Evolutionary conservation across 2,329 filamentous ascomycete genomes (phyloP).

Genomic region (Emericellopsis cladophorae): DNA sequence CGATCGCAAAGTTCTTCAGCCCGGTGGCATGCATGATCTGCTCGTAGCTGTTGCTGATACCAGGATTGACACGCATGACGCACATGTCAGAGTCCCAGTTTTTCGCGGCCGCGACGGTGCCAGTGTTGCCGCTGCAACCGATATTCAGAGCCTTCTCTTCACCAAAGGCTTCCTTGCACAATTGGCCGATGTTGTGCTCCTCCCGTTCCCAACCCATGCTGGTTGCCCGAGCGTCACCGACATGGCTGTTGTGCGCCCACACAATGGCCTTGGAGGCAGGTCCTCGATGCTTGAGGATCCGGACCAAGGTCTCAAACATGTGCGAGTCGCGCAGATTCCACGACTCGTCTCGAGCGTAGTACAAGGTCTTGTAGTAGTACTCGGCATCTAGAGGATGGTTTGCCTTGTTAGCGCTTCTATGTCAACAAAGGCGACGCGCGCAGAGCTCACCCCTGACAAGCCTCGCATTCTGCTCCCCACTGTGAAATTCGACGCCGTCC

Average conservation of each 20-base stretch:
- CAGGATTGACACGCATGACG: constrained; percentile 32
- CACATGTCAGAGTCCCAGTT: constrained; percentile 37
- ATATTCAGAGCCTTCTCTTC: constrained; percentile 3
- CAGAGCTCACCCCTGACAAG: constrained; percentile 20
- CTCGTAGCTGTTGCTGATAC: constrained; percentile 33
- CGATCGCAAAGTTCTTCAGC: constrained; percentile 28
- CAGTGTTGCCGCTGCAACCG: constrained; percentile 34
- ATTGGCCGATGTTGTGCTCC: constrained; percentile 39
- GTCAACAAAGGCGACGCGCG: background rate
- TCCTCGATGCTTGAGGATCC: constrained; percentile 26
- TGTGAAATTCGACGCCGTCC: constrained; percentile 33
- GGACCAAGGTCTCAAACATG: constrained; percentile 34
- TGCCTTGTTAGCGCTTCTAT: background rate
- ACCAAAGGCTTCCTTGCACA: constrained; percentile 31
- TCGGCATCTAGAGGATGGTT: constrained; percentile 26
- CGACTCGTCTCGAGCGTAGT: constrained; percentile 30
- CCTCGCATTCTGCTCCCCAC: constrained; percentile 35
- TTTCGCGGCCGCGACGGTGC: constrained; percentile 37
- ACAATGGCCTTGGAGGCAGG: constrained; percentile 27
- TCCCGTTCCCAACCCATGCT: constrained; percentile 29
- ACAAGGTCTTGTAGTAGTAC: constrained; percentile 38
- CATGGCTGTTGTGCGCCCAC: constrained; percentile 32
- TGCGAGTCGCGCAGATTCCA: constrained; percentile 39
- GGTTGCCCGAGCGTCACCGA: constrained; percentile 39
- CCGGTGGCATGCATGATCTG: constrained; percentile 31